Percentiles rank a stretch among this genome's conserved stretches.
These are phyloP conservation scores for Rubus parviflorus DNA, from an alignment of 306 rosid genomes.

Conservation along the genomic window DNA sequence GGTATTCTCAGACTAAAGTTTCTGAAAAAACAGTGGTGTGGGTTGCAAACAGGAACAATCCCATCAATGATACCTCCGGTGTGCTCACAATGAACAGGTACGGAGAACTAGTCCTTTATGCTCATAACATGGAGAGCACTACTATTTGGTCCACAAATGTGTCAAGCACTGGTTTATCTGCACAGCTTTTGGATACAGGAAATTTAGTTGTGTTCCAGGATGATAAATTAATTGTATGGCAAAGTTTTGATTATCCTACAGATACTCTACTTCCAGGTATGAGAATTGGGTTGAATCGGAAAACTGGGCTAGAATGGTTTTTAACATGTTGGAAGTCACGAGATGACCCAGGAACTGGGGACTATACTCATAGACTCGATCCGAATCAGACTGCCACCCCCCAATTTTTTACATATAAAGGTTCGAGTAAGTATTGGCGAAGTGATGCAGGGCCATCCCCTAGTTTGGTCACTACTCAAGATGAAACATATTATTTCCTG, in stretches of 20 bases:
- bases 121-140: neutral
- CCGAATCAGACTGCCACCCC: neutral
- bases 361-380: neutral
- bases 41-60: conserved; percentile 55
- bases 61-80: conserved; percentile 29
- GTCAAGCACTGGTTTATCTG: neutral
- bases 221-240: conserved; percentile 28
- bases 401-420: neutral
- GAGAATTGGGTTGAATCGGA: conserved; percentile 8
- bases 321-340: neutral
- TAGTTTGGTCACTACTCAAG: neutral
- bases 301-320: conserved; percentile 21
- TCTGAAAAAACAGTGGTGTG: conserved; percentile 40
- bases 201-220: conserved; percentile 13
- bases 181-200: conserved; percentile 24
- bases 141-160: conserved; percentile 16
- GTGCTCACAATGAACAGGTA: conserved; percentile 9
- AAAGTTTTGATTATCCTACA: conserved; percentile 41
- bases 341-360: neutral
- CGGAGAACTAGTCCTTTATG: conserved; percentile 1
- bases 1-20: conserved; percentile 24
- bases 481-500: neutral
- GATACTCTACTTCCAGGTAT: conserved; percentile 30
- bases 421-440: neutral
- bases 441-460: neutral